Percentiles rank a stretch among this genome's conserved stretches.
Evolutionary conservation across 352 stramenopile genomes (phyloP).

Genomic region (Phytopythium cucurbitacearum): DNA sequence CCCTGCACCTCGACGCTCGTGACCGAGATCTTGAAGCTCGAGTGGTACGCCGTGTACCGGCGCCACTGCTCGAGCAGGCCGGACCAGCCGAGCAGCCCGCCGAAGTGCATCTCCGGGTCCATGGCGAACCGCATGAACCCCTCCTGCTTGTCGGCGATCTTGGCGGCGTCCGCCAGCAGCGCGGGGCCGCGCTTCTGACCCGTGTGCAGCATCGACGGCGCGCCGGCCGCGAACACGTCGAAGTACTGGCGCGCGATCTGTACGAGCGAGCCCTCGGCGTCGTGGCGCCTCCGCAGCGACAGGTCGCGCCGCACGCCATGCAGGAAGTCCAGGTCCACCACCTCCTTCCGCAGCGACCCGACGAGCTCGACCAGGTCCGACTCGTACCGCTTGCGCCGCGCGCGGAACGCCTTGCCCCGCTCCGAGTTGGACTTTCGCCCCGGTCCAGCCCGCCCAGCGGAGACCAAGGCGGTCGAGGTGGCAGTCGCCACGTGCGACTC

Average conservation of each 20-base stretch:
- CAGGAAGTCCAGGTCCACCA: slow-evolving; percentile 42
- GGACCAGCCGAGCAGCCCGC: slow-evolving; percentile 13
- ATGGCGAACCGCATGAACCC: slow-evolving; percentile 30
- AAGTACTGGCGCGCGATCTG: slow-evolving; percentile 45
- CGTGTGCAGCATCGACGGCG: slow-evolving; percentile 14
- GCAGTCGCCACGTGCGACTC: neutral
- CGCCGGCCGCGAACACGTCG: slow-evolving; percentile 37
- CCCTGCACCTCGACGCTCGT: slow-evolving; percentile 36
- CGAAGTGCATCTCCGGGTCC: slow-evolving; percentile 33
- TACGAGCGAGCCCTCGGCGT: slow-evolving; percentile 33
- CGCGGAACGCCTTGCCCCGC: slow-evolving; percentile 53
- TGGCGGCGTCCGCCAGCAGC: slow-evolving; percentile 5
- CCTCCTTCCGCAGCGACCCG: slow-evolving; percentile 31
- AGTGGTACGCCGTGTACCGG: slow-evolving; percentile 35
- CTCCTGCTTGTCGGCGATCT: slow-evolving; percentile 21
- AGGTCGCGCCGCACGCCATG: slow-evolving; percentile 34
- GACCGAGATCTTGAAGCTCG: slow-evolving; percentile 23
- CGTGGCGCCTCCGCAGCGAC: slow-evolving; percentile 25
- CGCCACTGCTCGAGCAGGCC: slow-evolving; percentile 40
- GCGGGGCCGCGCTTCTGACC: slow-evolving; percentile 28
- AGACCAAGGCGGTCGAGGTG: neutral
- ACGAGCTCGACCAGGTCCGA: slow-evolving; percentile 30
- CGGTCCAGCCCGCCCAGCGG: neutral
- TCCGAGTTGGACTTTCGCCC: slow-evolving; percentile 59
- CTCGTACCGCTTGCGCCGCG: slow-evolving; percentile 47